Evolutionary conservation across 257 asterid species (phyloP).

Genomic region (Gynochthodes officinalis): DNA sequence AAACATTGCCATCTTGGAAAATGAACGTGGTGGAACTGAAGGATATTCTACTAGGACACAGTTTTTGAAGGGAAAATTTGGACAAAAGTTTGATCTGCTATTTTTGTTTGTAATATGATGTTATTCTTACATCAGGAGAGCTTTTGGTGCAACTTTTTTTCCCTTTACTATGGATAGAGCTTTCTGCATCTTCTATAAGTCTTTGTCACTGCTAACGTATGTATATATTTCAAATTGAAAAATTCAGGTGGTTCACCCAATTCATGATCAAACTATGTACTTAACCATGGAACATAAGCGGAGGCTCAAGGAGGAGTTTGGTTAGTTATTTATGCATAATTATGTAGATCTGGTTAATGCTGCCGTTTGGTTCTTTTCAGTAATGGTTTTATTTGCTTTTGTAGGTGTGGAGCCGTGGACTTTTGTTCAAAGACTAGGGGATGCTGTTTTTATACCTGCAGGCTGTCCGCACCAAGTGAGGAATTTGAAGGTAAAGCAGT

Average conservation of each 20-base stretch:
- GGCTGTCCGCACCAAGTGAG: slow-evolving; percentile 96
- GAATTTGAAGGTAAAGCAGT: slow-evolving; percentile 60
- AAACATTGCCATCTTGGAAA: neutral
- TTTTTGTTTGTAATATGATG: neutral
- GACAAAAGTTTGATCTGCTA: neutral
- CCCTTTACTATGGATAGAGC: neutral
- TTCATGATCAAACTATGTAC: slow-evolving; percentile 85
- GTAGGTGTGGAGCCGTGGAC: slow-evolving; percentile 91
- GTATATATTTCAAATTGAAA: neutral
- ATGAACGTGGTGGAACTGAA: neutral
- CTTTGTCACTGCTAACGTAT: neutral
- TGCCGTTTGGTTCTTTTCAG: neutral
- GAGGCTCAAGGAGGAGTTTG: slow-evolving; percentile 78
- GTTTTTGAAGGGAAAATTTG: neutral
- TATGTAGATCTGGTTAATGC: neutral
- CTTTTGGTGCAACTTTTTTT: no score
- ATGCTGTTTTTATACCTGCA: slow-evolving; percentile 85
- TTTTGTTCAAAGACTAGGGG: slow-evolving; percentile 75
- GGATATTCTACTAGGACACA: neutral
- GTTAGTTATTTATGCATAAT: slow-evolving; percentile 34
- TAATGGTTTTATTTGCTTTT: slow-evolving; percentile 21
- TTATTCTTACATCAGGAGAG: neutral
- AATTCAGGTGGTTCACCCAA: slow-evolving; percentile 72
- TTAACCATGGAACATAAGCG: slow-evolving; percentile 70
- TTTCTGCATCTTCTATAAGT: neutral